Conservation (phyloP, 148 eudicot genomes). For the Arctostaphylos glauca region DNA sequence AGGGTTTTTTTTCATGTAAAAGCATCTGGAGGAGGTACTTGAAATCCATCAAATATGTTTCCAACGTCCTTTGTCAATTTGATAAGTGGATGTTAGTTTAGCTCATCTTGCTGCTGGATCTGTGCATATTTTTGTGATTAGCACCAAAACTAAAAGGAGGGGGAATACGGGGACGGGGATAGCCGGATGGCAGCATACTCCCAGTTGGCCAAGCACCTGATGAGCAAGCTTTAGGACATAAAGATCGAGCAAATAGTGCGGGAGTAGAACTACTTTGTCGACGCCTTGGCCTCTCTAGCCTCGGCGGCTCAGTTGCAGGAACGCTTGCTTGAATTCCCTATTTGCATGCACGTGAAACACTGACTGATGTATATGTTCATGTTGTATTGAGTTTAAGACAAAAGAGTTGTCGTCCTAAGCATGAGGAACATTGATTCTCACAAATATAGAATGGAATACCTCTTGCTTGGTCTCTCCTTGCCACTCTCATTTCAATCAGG, state of each 20-base stretch:
- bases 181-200: too few species aligned
- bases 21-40: background rate
- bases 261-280: too few species aligned
- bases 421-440: too few species aligned
- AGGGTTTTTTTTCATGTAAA: too few species aligned
- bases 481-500: too few species aligned
- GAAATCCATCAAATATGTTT: background rate
- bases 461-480: too few species aligned
- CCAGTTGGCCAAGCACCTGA: too few species aligned
- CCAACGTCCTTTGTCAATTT: background rate
- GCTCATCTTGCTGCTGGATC: background rate
- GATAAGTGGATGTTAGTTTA: background rate
- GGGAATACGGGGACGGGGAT: too few species aligned
- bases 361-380: background rate
- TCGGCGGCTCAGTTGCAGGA: background rate
- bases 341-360: background rate
- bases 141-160: background rate
- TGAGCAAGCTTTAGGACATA: too few species aligned
- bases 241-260: too few species aligned
- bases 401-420: background rate
- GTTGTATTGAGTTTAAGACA: background rate
- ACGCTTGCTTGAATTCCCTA: background rate
- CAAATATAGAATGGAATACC: too few species aligned
- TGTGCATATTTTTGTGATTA: background rate
- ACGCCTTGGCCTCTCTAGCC: too few species aligned